Percentiles rank a stretch among this genome's conserved stretches.
These are phyloP conservation scores for Calonectria henricotiae DNA, from an alignment of 2,329 filamentous ascomycete genomes.

Conservation along the genomic window DNA sequence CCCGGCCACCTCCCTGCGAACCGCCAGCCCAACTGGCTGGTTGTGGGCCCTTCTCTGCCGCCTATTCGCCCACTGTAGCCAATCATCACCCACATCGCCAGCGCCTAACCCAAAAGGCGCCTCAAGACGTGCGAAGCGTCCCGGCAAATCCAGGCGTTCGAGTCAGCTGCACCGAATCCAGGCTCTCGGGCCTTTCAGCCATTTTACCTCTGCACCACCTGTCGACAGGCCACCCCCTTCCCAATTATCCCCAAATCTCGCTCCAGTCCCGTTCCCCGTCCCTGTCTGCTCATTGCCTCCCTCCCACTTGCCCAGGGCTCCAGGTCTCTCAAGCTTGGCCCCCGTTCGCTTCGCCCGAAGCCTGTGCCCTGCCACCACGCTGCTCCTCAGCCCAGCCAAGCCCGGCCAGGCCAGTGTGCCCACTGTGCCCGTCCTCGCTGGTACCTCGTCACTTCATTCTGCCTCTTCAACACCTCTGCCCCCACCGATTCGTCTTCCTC, in stretches of 20 bases:
- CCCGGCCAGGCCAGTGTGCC: conserved; percentile 23
- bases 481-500: conserved; percentile 40
- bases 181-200: conserved; percentile 51
- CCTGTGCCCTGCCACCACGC: conserved; percentile 23
- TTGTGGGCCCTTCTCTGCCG: conserved; percentile 32
- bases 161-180: conserved; percentile 52
- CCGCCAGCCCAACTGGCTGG: conserved; percentile 39
- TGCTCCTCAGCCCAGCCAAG: conserved; percentile 19
- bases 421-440: conserved; percentile 31
- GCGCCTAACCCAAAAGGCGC: conserved; percentile 20
- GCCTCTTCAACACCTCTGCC: conserved; percentile 52
- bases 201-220: conserved; percentile 37
- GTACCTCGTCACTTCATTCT: conserved; percentile 32
- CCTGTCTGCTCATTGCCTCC: not conserved
- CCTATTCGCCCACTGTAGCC: conserved; percentile 37
- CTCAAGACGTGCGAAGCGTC: conserved; percentile 37
- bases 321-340: conserved; percentile 8
- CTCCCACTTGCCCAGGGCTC: conserved; percentile 21
- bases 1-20: conserved; percentile 38
- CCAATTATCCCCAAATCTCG: conserved; percentile 25
- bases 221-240: conserved; percentile 18
- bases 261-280: conserved; percentile 23
- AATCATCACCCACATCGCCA: conserved; percentile 17
- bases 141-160: conserved; percentile 43
- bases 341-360: conserved; percentile 28